A percentile compares a stretch with the other conserved stretches of the same genome.
Evolutionary conservation across 148 eudicot genomes (phyloP).

Genomic region (Simmondsia chinensis): DNA sequence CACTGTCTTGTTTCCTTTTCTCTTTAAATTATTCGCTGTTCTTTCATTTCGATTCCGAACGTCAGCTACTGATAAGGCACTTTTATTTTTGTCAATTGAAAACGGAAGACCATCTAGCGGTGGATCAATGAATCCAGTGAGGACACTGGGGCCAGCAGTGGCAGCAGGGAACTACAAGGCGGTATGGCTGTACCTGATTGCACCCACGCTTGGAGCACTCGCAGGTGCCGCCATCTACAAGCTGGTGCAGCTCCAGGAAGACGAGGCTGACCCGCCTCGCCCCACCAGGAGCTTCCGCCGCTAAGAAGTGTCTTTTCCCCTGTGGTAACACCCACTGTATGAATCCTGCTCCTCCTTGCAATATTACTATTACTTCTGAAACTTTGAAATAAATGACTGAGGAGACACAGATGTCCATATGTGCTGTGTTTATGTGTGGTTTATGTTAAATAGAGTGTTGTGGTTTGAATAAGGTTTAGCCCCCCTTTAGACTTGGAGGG

Average conservation of each 20-base stretch:
- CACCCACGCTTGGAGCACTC: conserved; percentile 80
- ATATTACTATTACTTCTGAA: not conserved
- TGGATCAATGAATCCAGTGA: conserved; percentile 90
- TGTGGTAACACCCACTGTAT: not conserved
- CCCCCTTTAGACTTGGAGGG: no score
- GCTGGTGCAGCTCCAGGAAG: conserved; percentile 61
- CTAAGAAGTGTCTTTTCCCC: conserved; percentile 19
- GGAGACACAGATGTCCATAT: no score
- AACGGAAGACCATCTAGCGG: conserved; percentile 90
- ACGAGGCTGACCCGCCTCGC: conserved; percentile 55
- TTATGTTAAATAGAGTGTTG: no score
- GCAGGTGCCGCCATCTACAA: conserved; percentile 81
- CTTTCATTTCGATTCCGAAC: no score
- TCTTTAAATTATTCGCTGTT: no score
- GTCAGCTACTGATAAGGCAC: no score
- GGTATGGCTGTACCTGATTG: conserved; percentile 79
- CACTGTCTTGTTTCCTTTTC: no score
- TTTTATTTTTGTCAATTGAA: no score
- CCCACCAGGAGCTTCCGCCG: conserved; percentile 82
- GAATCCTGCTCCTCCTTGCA: not conserved
- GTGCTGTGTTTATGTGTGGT: no score
- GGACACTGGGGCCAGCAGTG: conserved; percentile 88
- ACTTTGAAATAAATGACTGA: no score
- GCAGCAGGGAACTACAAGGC: conserved; percentile 87
- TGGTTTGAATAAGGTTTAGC: no score